Base-by-base conservation (phyloP, 2,329 filamentous ascomycete species). In the Ophiostoma fasciatum region DNA sequence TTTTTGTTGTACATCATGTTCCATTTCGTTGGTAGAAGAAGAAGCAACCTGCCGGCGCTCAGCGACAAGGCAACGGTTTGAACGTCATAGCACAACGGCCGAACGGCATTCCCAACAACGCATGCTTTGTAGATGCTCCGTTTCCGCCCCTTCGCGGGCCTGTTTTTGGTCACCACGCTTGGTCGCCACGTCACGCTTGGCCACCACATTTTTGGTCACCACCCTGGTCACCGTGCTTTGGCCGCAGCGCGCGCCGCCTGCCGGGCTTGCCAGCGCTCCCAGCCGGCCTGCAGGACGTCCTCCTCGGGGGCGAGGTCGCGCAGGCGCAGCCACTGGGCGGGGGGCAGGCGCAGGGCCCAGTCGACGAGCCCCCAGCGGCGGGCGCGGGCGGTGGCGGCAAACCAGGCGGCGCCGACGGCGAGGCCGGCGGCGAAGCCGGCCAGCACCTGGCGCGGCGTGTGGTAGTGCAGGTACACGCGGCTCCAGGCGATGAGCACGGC, bases 401-500 rank as follows among this genome's bases (percentile, higher is more conserved):
- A 98, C 90, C 90, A 98, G 1, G 61, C 66, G 3, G 82, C 49
- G 1, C 82, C 87, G 48, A 78, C 83, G 1, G 71, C 50, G 1
- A 69, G 61, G 0, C 90, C 90, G 1, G 82, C 82, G 9, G 58
- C 60, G 46, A 68, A 74, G 3, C 90, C 90, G 1, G 79, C 82
- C n/a, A 84, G 49, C 9, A 98, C 90, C 61, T 98, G 90, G 50
- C 68, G 77, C 26, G 73, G 66, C 1, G 88, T 94, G 58, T 98
- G 90, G 53, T 98, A 98, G 55, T 78, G 84, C 42, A 98, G 63
- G 53, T 98, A 98, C 30, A 93, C 71, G 37, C 90, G 70, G 50
- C 85, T 94, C 56, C 71, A 74, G 15, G 87, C 82, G 6, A 94
- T 84, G 8, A 69, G 61, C 1, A 60, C 69, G 1, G 82, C 82